A percentile compares a stretch with the other conserved stretches of the same genome.
Evolutionary conservation across 1,284 basidiomycete genomes (phyloP).

Genomic region (Inonotus obliquus): DNA sequence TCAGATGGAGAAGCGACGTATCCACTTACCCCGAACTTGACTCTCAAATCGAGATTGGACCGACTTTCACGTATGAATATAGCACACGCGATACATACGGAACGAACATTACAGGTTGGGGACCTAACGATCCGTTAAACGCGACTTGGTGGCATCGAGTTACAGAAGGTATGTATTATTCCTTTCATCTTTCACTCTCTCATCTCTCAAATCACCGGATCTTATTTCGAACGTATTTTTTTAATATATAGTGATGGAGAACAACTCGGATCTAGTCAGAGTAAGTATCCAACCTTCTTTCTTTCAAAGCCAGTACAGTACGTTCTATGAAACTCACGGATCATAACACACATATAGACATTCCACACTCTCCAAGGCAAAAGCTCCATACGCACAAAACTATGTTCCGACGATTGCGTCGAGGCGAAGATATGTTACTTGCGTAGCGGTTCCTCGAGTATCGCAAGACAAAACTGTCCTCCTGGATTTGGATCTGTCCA

Average conservation of each 20-base stretch:
- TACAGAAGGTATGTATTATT: constrained; percentile 54
- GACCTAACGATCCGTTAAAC: constrained; percentile 64
- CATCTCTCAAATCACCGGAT: not conserved
- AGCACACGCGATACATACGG: constrained; percentile 68
- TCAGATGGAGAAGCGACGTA: constrained; percentile 62
- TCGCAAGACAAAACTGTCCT: constrained; percentile 55
- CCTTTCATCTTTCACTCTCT: not conserved
- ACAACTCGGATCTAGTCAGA: constrained; percentile 51
- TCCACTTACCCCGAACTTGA: constrained; percentile 51
- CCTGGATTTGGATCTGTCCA: constrained; percentile 69
- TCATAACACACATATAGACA: constrained; percentile 32
- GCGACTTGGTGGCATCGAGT: constrained; percentile 82
- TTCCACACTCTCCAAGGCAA: constrained; percentile 76
- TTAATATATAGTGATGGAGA: constrained; percentile 51
- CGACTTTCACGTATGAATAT: constrained; percentile 68
- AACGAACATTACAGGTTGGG: constrained; percentile 56
- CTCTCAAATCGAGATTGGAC: constrained; percentile 46
- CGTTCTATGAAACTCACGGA: not conserved
- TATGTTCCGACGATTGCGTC: constrained; percentile 62
- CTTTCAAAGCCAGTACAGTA: too few species aligned
- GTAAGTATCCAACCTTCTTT: constrained; percentile 32
- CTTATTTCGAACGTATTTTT: not conserved
- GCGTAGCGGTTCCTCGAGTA: constrained; percentile 59
- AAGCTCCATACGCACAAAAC: constrained; percentile 45
- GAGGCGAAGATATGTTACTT: constrained; percentile 77